Evolutionary conservation across 2,329 filamentous ascomycete species (phyloP).

Genomic region (Clarireedia monteithiana): DNA sequence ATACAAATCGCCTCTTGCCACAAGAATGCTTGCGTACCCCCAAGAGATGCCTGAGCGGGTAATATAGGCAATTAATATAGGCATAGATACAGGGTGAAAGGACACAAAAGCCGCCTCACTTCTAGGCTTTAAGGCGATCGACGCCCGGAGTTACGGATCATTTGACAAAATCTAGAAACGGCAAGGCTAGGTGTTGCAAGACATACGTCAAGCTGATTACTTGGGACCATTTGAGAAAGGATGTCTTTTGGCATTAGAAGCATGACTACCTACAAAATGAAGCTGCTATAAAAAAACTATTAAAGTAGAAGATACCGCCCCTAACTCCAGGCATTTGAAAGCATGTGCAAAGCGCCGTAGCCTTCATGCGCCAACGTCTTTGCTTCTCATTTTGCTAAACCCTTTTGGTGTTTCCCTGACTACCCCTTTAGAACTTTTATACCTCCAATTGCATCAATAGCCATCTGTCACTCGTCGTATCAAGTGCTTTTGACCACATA

Average conservation of each 20-base stretch:
- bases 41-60: neutral
- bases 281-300: neutral
- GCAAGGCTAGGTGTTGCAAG: no score
- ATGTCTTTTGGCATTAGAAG: no score
- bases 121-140: neutral
- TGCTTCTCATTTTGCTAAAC: neutral
- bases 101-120: neutral
- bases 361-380: neutral
- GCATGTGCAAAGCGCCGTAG: neutral
- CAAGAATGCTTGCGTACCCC: neutral
- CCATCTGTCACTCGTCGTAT: constrained; percentile 71
- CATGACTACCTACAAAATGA: neutral
- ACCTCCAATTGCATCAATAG: constrained; percentile 85
- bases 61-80: neutral
- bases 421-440: constrained; percentile 32
- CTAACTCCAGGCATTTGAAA: neutral
- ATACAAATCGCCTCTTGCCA: neutral
- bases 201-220: no score
- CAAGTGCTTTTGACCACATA: constrained; percentile 57
- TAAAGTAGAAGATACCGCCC: neutral
- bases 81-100: neutral
- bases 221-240: no score
- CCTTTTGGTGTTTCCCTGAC: neutral
- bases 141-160: neutral
- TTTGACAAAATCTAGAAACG: neutral